phyloP scores from a whole-genome alignment of 257 asterid genomes.

The Mentha longifolia region DNA sequence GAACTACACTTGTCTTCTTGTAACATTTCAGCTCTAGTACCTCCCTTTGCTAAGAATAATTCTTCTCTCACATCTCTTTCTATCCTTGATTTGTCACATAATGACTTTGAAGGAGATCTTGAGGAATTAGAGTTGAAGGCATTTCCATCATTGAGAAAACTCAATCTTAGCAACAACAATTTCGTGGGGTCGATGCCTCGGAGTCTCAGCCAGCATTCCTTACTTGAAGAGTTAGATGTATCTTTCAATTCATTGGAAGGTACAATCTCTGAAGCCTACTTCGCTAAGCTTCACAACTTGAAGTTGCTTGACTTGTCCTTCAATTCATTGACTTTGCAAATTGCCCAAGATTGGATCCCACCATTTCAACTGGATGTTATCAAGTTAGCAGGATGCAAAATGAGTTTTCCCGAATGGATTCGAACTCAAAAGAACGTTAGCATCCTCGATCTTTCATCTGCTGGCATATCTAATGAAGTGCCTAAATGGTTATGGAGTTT shows the following conservation, averaged over 20 bases:
- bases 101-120: background rate
- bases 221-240: slow-evolving; percentile 32
- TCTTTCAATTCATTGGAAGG: slow-evolving; percentile 39
- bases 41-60: too few relatives aligned
- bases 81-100: background rate
- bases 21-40: too few relatives aligned
- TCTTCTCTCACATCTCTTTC: too few relatives aligned
- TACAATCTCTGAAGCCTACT: slow-evolving; percentile 32
- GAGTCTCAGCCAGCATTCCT: slow-evolving; percentile 26
- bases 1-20: slow-evolving; percentile 22
- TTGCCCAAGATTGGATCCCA: slow-evolving; percentile 34
- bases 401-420: slow-evolving; percentile 53
- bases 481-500: slow-evolving; percentile 47
- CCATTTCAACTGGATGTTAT: slow-evolving; percentile 26
- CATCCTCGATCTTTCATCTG: slow-evolving; percentile 38
- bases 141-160: too few relatives aligned
- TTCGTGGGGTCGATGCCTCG: too few relatives aligned
- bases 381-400: slow-evolving; percentile 26
- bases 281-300: slow-evolving; percentile 32
- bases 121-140: too few relatives aligned
- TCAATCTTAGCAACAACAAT: too few relatives aligned
- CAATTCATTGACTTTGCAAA: slow-evolving; percentile 29
- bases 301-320: slow-evolving; percentile 35
- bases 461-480: slow-evolving; percentile 33
- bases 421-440: slow-evolving; percentile 28